Evolutionary conservation across 208 protist genomes (phyloP), one percentile per base, ranked within the genome.

Genomic region (Leishmania lainsoni): DNA sequence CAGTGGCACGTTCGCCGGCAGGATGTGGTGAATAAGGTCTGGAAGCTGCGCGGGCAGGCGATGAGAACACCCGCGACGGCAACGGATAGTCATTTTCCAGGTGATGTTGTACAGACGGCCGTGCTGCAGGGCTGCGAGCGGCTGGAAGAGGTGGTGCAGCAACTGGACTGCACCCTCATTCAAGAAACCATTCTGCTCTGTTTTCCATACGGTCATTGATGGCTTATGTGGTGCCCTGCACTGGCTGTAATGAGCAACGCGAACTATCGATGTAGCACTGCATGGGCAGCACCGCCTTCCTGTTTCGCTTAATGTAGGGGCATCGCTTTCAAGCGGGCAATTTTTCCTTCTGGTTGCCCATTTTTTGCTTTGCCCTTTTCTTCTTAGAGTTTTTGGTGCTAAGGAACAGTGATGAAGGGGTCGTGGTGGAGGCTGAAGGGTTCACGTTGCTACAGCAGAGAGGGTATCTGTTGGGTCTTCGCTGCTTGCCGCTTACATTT

Each of bases 151-250:
- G 83, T 80, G n/a, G 78, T 89, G 52, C 58, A 81, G 65, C 79
- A 78, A 56, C 81, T 97, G 49, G 87, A 85, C 63, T 77, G 84
- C 20, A 56, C 59, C 14, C 75, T 97, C 4, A 89, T 97, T 58
- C 90, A 92, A 63, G 94, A 97, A 77, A 97, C 94, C 26, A 94
- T 96, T 68, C 83, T 92, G 49, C 78, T 94, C 70, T 95, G 94
- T 84, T 97, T 93, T 81, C 91, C 83, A 10, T 97, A 97, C 76
- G 88, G 87, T 8, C 81, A 48, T 16, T 85, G 59, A 75, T 6
- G 32, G 58, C 16, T 2, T 17, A 45, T 49, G 35, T 29, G 74
- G 52, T 20, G 54, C n/a, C 51, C 12, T 49, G 66, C 63, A 5
- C 5, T 1, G 29, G 16, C n/a, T 71, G 35, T 48, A 2, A 16